Evolutionary conservation across 2,329 filamentous ascomycete species (phyloP).

Genomic region (Trichoderma sp.): DNA sequence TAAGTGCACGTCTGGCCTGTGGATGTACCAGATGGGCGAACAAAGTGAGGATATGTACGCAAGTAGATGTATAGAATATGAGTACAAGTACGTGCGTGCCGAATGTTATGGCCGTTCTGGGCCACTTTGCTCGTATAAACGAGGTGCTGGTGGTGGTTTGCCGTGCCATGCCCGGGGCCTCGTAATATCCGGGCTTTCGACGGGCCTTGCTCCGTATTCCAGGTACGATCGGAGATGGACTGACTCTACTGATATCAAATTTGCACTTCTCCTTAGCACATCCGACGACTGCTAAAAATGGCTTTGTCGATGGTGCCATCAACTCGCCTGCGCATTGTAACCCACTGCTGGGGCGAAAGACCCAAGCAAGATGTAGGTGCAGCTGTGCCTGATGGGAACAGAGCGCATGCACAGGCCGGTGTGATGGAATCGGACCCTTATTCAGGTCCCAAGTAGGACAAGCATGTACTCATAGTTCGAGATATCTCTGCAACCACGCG

Average conservation of each 20-base stretch:
- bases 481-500: not conserved
- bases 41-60: not conserved
- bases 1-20: not conserved
- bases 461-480: not conserved
- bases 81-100: not conserved
- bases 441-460: not conserved
- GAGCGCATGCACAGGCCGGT: not conserved
- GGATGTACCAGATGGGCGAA: not conserved
- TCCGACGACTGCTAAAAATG: not conserved
- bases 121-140: not conserved
- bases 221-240: conserved; percentile 14
- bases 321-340: not conserved
- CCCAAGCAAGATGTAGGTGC: not conserved
- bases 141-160: not conserved
- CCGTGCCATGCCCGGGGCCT: not conserved
- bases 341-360: not conserved
- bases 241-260: not conserved
- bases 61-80: not conserved
- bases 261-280: not conserved
- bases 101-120: not conserved
- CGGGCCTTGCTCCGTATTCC: not conserved
- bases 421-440: not conserved
- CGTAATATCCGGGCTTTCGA: conserved; percentile 8
- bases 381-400: not conserved
- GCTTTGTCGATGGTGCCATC: not conserved